phyloP scores from a whole-genome alignment of 495 filamentous ascomycete genomes.

The Lepidopterella palustris region DNA sequence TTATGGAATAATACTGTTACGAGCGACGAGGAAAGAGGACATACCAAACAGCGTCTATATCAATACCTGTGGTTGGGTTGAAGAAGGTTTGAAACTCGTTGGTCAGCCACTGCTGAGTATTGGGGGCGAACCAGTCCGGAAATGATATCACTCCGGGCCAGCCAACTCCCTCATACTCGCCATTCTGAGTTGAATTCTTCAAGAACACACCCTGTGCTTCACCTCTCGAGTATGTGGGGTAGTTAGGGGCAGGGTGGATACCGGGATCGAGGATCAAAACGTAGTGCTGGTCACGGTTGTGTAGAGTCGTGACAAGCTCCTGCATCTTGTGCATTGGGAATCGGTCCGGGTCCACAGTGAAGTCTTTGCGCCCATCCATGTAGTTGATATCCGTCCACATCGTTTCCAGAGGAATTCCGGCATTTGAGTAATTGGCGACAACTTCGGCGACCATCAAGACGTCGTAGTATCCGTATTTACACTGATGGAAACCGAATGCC shows the following conservation, averaged over 20 bases:
- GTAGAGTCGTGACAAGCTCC: conserved; percentile 65
- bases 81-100: conserved; percentile 65
- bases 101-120: conserved; percentile 67
- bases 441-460: conserved; percentile 73
- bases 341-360: conserved; percentile 61
- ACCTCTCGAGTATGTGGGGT: conserved; percentile 51
- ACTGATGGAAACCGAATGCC: conserved; percentile 79
- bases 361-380: conserved; percentile 43
- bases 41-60: conserved; percentile 53
- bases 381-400: conserved; percentile 79
- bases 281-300: conserved; percentile 68
- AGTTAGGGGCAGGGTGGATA: conserved; percentile 56
- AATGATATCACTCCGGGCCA: conserved; percentile 22
- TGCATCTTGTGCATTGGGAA: conserved; percentile 63
- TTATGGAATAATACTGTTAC: no score
- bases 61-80: conserved; percentile 54
- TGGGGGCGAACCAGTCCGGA: conserved; percentile 75
- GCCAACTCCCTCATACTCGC: conserved; percentile 14
- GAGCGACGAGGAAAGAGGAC: not conserved
- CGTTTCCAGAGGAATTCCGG: conserved; percentile 73
- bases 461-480: conserved; percentile 67
- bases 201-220: conserved; percentile 40
- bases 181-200: conserved; percentile 40
- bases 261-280: conserved; percentile 40
- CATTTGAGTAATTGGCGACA: conserved; percentile 70